These are phyloP conservation scores for Endotrypanum monterogeii DNA, from an alignment of 208 protist species.

Conservation along the genomic window DNA sequence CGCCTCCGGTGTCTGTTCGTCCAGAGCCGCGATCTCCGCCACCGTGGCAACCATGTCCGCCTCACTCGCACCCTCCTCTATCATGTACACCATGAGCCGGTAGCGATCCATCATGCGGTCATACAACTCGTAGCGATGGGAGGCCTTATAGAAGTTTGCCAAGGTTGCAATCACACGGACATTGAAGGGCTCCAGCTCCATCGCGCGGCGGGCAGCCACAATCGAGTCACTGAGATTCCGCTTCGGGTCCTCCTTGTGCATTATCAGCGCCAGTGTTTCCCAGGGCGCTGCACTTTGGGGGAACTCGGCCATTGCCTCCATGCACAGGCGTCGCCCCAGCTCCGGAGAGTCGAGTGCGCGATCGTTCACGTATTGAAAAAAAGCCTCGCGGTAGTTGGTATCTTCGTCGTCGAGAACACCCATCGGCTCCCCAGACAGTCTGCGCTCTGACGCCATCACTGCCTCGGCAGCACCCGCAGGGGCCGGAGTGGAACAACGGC, in stretches of 20 bases:
- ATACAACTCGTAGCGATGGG: slow-evolving; percentile 49
- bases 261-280: slow-evolving; percentile 63
- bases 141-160: slow-evolving; percentile 77
- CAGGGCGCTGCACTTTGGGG: slow-evolving; percentile 59
- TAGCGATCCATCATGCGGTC: slow-evolving; percentile 81
- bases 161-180: slow-evolving; percentile 54
- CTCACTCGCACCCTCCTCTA: slow-evolving; percentile 52
- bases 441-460: neutral
- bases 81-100: slow-evolving; percentile 59
- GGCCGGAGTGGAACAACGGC: neutral
- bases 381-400: slow-evolving; percentile 45
- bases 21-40: slow-evolving; percentile 55
- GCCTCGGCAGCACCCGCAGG: neutral
- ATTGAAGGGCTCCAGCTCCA: slow-evolving; percentile 66
- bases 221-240: slow-evolving; percentile 58
- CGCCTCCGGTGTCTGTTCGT: slow-evolving; percentile 27
- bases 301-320: slow-evolving; percentile 70
- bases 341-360: slow-evolving; percentile 39
- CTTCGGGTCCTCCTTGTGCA: slow-evolving; percentile 64
- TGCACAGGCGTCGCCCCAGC: slow-evolving; percentile 56
- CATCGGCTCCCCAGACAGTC: slow-evolving; percentile 3
- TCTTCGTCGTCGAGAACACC: slow-evolving; percentile 57
- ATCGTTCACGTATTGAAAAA: slow-evolving; percentile 74
- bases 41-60: slow-evolving; percentile 57
- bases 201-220: slow-evolving; percentile 58